Base-by-base conservation (phyloP, 352 stramenopile genomes). In the Phytophthora meadii region DNA sequence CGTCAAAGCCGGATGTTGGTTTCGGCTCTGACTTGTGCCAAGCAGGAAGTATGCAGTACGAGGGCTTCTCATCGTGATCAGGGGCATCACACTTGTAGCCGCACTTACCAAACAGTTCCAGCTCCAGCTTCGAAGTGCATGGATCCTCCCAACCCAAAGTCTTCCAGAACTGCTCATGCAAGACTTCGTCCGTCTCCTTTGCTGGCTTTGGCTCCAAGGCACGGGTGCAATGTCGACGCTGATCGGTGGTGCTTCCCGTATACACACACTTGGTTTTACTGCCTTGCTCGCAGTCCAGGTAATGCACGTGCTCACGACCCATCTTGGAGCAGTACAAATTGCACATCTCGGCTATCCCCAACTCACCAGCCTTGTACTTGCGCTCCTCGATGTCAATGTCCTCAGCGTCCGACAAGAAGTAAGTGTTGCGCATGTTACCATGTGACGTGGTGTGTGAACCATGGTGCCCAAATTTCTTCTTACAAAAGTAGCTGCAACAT, bases 241-340 rank as follows among this genome's bases (percentile, higher is more conserved):
- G 82, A 44, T 93, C 82, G 2, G 57, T 66, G 17, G 65, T 61
- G 19, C 61, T 78, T 4, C 77, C 84, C 8, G 65, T 70, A 49
- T 90, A 89, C 19, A 92, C 77, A 28, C 83, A 94, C 3, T 50
- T 65, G 0, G 10, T 47, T 15, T 66, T 59, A 11, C 28, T 70
- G 0, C 53, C 39, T 34, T 90, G 75, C 1, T 90, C 74, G 32
- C 87, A 95, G 4, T 82, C 62, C 14, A 95, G 41, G 37, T 90
- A 95, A 54, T 93, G 85, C 5, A 93, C 82, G 37, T 95, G 84
- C 8, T 76, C 73, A 14, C 81, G 84, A 41, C 84, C 87, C 78
- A 89, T 93, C 59, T 92, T 92, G 6, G 83, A 82, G 61, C 82
- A 95, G 60, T 84, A 93, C 17, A 93, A 54, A 28, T 89, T 92